A percentile compares a stretch with the other conserved stretches of the same genome.
Evolutionary conservation across 768 basidiomycete genomes (phyloP).

Genomic region (Suillus subaureus): DNA sequence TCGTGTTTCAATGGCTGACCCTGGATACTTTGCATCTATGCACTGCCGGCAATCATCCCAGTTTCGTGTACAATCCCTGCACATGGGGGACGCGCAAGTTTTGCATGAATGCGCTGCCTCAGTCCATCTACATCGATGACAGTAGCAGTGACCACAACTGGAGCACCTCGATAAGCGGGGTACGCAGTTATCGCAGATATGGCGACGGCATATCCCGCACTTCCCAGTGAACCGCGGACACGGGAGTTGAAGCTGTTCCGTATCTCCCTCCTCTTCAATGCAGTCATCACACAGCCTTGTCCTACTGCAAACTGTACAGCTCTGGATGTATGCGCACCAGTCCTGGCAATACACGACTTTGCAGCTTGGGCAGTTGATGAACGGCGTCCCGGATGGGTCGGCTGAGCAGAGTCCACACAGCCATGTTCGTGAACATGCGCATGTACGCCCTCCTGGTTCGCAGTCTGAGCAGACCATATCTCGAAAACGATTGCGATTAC

Average conservation of each 20-base stretch:
- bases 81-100: neutral
- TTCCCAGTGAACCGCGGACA: neutral
- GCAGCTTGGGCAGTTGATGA: neutral
- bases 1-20: neutral
- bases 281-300: slow-evolving; percentile 2
- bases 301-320: slow-evolving; percentile 2
- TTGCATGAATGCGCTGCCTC: neutral
- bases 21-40: slow-evolving; percentile 1
- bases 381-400: neutral
- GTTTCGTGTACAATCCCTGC: slow-evolving; percentile 4
- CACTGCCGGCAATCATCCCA: slow-evolving; percentile 6
- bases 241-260: neutral
- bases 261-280: neutral
- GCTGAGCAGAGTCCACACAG: neutral
- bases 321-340: slow-evolving; percentile 3
- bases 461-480: slow-evolving; percentile 7
- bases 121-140: slow-evolving; percentile 3
- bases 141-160: slow-evolving; percentile 1
- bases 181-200: slow-evolving; percentile 1
- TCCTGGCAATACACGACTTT: slow-evolving; percentile 1
- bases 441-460: neutral
- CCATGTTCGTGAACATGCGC: slow-evolving; percentile 8
- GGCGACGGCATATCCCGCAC: slow-evolving; percentile 4
- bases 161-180: neutral
- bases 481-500: neutral